Evolutionary conservation across 129 eudicot genomes (phyloP).

Genomic region (Flaveria brownii): DNA sequence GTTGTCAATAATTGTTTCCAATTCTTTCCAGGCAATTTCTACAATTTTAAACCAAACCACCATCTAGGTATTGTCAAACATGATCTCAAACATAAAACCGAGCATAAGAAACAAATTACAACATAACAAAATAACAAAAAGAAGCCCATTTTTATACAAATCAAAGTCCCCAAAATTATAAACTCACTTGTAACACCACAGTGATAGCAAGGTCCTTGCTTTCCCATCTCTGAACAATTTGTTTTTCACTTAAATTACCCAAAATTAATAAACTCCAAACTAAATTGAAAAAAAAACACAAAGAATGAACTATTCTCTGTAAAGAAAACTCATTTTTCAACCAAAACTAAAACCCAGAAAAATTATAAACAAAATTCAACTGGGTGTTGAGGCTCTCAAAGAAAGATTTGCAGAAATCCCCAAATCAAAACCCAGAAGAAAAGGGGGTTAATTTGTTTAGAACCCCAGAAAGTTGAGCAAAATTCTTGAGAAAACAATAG

Average conservation of each 20-base stretch:
- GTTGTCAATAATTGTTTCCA: slow-evolving; percentile 35
- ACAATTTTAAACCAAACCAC: slow-evolving; percentile 32
- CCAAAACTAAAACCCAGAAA: slow-evolving; percentile 36
- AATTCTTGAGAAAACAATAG: slow-evolving; percentile 6
- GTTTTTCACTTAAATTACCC: slow-evolving; percentile 28
- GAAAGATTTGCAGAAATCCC: slow-evolving; percentile 45
- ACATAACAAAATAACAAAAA: slow-evolving; percentile 23
- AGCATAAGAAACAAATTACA: slow-evolving; percentile 6
- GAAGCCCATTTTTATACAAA: slow-evolving; percentile 26
- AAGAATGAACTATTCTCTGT: slow-evolving; percentile 31
- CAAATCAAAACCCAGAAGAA: slow-evolving; percentile 51
- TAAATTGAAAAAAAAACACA: slow-evolving; percentile 8
- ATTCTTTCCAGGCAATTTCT: slow-evolving; percentile 32
- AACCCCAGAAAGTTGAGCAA: slow-evolving; percentile 41
- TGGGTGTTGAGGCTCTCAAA: slow-evolving; percentile 41
- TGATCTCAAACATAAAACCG: slow-evolving; percentile 43
- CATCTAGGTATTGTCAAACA: slow-evolving; percentile 42
- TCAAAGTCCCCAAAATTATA: slow-evolving; percentile 34
- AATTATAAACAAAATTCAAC: slow-evolving; percentile 26
- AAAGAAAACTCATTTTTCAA: slow-evolving; percentile 33
- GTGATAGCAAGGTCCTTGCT: slow-evolving; percentile 99
- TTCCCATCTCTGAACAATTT: slow-evolving; percentile 68
- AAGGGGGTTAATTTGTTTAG: slow-evolving; percentile 32
- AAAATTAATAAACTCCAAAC: slow-evolving; percentile 29
- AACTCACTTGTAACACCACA: slow-evolving; percentile 99